Base-by-base conservation (phyloP, 2,329 filamentous ascomycete genomes). In the Phyllachora maydis region DNA sequence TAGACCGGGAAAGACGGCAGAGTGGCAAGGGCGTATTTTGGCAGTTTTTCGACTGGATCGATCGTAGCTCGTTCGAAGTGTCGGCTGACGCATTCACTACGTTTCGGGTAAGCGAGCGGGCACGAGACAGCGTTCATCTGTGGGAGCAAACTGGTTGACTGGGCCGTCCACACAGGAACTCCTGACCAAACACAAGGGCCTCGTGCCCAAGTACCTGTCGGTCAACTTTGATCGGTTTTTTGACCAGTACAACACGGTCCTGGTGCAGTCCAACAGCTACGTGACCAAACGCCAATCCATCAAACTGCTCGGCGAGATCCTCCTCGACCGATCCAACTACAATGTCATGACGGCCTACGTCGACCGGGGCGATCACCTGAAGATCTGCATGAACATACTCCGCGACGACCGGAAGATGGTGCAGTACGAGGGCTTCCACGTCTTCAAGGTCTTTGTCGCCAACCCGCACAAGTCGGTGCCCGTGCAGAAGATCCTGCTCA, bases 361-460 rank as follows among this genome's bases (percentile, higher is more conserved):
- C 28, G 83, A 92, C 45, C 73, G 76, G 23, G 83, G 83, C 29
- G 85, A 95, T 43, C 83, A 98, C 42, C 64, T 98, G 36, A 98
- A 98, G 54, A 76, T 95, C 33, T 88, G 83, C 54, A 98, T 98
- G 88, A 95, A 91, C 47, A 59, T 98, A 29, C 56, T 98, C 30
- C 73, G 82, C 35, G 88, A 95, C 46, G 85, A 95, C 47, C 69
- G 85, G 36, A 88, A 91, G 49, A 98, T 98, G 83, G 88, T 98
- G 31, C 88, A 95, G 49, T 98, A 98, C 45, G 88, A 98, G 47
- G 88, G 83, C 6, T 98, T 98, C 46, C 88, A 98, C 45, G 85
- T 98, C 19, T 98, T 98, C 63, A 98, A 98, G 58, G 85, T 98
- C 31, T 98, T 98, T 49, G 88, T 95, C 25, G 88, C 88, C 29